Conservation (phyloP, 192 early-diverging fungal species). For the Gigaspora rosea region DNA sequence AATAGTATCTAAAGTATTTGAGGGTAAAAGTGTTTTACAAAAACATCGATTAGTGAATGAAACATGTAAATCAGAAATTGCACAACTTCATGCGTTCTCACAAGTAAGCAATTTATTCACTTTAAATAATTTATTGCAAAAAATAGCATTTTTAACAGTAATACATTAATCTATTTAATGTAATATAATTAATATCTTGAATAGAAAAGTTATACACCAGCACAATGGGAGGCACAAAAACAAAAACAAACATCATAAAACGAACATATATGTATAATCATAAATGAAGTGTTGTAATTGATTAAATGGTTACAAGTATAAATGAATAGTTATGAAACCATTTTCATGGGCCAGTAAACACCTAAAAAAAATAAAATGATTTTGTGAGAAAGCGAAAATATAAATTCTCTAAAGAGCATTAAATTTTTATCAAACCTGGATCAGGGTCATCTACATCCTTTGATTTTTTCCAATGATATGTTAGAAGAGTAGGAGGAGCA, state of each 20-base stretch:
- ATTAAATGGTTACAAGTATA: not conserved
- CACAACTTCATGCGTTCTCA: slow-evolving; percentile 81
- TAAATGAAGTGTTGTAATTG: not conserved
- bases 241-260: not conserved
- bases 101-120: slow-evolving; percentile 53
- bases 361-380: slow-evolving; percentile 21
- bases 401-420: not conserved
- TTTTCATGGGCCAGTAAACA: slow-evolving; percentile 40
- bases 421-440: slow-evolving; percentile 36
- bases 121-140: not conserved
- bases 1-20: slow-evolving; percentile 74
- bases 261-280: not conserved
- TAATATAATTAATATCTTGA: not conserved
- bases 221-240: slow-evolving; percentile 49
- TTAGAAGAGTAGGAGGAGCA: slow-evolving; percentile 50
- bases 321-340: not conserved
- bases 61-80: slow-evolving; percentile 74
- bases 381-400: not conserved
- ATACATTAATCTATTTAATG: not conserved
- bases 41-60: slow-evolving; percentile 84
- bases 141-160: not conserved
- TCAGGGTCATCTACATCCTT: slow-evolving; percentile 41
- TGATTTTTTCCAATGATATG: slow-evolving; percentile 49
- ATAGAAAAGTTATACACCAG: slow-evolving; percentile 71
- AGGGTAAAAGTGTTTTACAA: slow-evolving; percentile 67